phyloP scores from a whole-genome alignment of 2,329 filamentous ascomycete genomes.

The Aaosphaeria arxii region DNA sequence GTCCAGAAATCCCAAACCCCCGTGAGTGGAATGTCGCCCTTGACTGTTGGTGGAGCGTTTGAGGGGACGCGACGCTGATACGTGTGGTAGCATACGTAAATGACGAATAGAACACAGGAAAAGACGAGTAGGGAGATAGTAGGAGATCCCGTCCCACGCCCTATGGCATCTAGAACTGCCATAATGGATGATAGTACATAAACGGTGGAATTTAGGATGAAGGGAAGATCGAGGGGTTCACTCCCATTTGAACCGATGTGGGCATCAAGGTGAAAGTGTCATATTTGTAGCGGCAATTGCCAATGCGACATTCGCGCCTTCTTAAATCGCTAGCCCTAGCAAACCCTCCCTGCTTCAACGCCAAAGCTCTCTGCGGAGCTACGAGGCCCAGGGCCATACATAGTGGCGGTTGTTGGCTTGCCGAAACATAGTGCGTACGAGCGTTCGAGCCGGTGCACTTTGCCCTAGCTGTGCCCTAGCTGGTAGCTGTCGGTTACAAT shows the following conservation, averaged over 20 bases:
- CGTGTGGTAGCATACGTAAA: conserved; percentile 9
- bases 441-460: too few species aligned
- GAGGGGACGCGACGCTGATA: conserved; percentile 16
- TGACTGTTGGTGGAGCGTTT: conserved; percentile 18
- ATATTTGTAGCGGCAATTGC: neutral
- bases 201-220: neutral
- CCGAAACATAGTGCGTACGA: too few species aligned
- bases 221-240: neutral
- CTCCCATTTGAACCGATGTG: neutral
- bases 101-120: conserved; percentile 7
- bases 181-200: neutral
- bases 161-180: conserved; percentile 1
- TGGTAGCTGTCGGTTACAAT: too few species aligned
- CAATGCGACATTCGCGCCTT: too few species aligned
- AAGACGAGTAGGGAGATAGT: conserved; percentile 6
- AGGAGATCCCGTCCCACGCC: neutral
- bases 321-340: too few species aligned
- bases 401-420: too few species aligned
- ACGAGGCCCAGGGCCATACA: too few species aligned
- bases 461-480: too few species aligned
- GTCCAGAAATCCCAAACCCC: conserved; percentile 49
- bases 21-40: conserved; percentile 38
- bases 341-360: too few species aligned
- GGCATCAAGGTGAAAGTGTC: neutral
- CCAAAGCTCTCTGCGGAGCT: too few species aligned